A percentile compares a stretch with the other conserved stretches of the same genome.
Conservation (phyloP, 2,329 filamentous ascomycete species). For the Ascochyta pisi region DNA sequence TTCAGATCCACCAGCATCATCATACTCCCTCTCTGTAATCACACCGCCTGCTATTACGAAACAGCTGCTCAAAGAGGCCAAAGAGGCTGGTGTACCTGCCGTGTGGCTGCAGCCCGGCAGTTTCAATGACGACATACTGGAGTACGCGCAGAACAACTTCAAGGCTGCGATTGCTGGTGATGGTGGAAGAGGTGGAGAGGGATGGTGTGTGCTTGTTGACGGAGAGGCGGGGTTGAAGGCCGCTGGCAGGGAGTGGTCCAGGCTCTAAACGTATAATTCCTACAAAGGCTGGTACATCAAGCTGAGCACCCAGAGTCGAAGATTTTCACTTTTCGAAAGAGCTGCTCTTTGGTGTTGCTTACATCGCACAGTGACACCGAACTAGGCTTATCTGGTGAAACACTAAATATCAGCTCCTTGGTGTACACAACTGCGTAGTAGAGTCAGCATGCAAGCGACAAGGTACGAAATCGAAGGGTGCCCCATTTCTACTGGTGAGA, state of each 20-base stretch:
- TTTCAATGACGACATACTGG: constrained; percentile 77
- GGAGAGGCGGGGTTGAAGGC: constrained; percentile 46
- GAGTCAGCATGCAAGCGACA: too few species aligned
- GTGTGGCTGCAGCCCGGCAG: constrained; percentile 80
- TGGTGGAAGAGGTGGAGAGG: constrained; percentile 44
- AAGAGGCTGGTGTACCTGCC: constrained; percentile 70
- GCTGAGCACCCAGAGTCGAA: too few species aligned
- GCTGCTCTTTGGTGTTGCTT: too few species aligned
- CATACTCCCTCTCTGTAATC: constrained; percentile 79
- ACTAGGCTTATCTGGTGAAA: too few species aligned
- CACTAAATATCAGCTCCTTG: too few species aligned
- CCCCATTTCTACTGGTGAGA: too few species aligned
- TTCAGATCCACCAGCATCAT: constrained; percentile 59
- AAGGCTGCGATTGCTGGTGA: constrained; percentile 67
- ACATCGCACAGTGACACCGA: too few species aligned
- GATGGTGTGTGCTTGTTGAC: constrained; percentile 53
- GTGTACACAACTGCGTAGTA: too few species aligned
- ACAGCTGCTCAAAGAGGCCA: constrained; percentile 77
- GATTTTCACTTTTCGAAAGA: too few species aligned
- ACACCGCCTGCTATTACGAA: constrained; percentile 83
- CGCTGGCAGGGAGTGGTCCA: constrained; percentile 46
- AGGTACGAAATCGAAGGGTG: too few species aligned
- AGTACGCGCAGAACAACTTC: constrained; percentile 73
- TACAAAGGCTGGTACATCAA: too few species aligned
- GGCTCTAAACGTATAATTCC: constrained; percentile 24